phyloP scores from a whole-genome alignment of 805 yeast species.

The Saccharomycopsis sp. region DNA sequence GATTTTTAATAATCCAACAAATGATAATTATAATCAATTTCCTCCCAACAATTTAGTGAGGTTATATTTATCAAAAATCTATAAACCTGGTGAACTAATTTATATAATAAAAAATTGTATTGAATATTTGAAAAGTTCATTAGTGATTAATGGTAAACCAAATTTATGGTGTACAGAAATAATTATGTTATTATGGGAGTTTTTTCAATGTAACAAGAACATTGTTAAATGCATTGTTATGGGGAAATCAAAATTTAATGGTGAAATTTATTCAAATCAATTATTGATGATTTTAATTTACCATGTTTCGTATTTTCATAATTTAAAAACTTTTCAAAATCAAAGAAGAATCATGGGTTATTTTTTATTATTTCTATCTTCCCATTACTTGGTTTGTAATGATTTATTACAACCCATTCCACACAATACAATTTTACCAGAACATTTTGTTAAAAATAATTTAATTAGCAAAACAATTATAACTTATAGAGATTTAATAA shows the following conservation, averaged over 20 bases:
- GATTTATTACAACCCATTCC: slow-evolving; percentile 38
- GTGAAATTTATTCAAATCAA: slow-evolving; percentile 34
- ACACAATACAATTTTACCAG: slow-evolving; percentile 20
- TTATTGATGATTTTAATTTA: slow-evolving; percentile 44
- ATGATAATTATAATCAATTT: slow-evolving; percentile 20
- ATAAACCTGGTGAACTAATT: slow-evolving; percentile 43
- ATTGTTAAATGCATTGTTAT: slow-evolving; percentile 36
- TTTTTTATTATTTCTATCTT: slow-evolving; percentile 39
- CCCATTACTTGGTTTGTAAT: slow-evolving; percentile 29
- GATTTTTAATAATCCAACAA: slow-evolving; percentile 18
- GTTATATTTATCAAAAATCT: slow-evolving; percentile 39
- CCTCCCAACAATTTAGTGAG: slow-evolving; percentile 37
- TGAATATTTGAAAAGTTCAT: slow-evolving; percentile 29
- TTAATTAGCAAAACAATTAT: slow-evolving; percentile 16
- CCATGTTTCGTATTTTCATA: slow-evolving; percentile 39
- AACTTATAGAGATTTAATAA: slow-evolving; percentile 53
- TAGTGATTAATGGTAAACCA: neutral
- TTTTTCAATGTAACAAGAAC: slow-evolving; percentile 58
- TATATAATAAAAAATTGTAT: slow-evolving; percentile 39
- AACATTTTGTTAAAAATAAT: neutral
- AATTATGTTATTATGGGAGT: slow-evolving; percentile 63
- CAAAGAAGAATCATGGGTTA: slow-evolving; percentile 25
- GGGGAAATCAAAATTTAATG: slow-evolving; percentile 24
- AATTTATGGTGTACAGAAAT: slow-evolving; percentile 42
- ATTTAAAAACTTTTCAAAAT: slow-evolving; percentile 28